Evolutionary conservation across 2,329 filamentous ascomycete species (phyloP).

Genomic region (Microcera coccophila): DNA sequence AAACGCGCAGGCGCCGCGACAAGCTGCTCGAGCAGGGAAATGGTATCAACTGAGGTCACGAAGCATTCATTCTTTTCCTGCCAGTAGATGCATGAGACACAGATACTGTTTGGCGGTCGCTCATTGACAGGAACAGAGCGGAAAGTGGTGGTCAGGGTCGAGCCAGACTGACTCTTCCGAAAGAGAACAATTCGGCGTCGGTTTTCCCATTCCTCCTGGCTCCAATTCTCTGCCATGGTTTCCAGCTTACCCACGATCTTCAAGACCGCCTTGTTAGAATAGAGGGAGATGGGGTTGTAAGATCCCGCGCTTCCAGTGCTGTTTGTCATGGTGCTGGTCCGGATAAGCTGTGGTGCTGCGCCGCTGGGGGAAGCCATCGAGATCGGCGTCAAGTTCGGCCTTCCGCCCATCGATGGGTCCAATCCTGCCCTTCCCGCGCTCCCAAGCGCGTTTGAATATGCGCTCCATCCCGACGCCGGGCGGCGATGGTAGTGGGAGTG

Average conservation of each 20-base stretch:
- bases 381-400: conserved; percentile 47
- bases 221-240: conserved; percentile 80
- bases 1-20: conserved; percentile 73
- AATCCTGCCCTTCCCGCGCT: conserved; percentile 41
- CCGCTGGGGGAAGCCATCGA: conserved; percentile 42
- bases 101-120: conserved; percentile 77
- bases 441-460: conserved; percentile 40
- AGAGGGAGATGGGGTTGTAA: conserved; percentile 77
- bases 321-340: conserved; percentile 52
- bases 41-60: conserved; percentile 95
- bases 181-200: conserved; percentile 87
- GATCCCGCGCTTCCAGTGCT: conserved; percentile 38
- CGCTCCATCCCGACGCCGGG: conserved; percentile 37
- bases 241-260: conserved; percentile 84
- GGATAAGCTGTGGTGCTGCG: conserved; percentile 47
- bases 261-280: conserved; percentile 77
- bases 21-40: conserved; percentile 87
- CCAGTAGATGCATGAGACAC: conserved; percentile 98
- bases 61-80: conserved; percentile 85
- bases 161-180: conserved; percentile 74
- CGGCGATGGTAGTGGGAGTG: conserved; percentile 44
- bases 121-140: conserved; percentile 74
- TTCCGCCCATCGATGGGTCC: conserved; percentile 41
- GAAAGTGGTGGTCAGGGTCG: conserved; percentile 77
- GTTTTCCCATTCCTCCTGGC: conserved; percentile 70